These are phyloP conservation scores for Theobroma cacao DNA, from an alignment of 345 rosid species.

Conservation along the genomic window DNA sequence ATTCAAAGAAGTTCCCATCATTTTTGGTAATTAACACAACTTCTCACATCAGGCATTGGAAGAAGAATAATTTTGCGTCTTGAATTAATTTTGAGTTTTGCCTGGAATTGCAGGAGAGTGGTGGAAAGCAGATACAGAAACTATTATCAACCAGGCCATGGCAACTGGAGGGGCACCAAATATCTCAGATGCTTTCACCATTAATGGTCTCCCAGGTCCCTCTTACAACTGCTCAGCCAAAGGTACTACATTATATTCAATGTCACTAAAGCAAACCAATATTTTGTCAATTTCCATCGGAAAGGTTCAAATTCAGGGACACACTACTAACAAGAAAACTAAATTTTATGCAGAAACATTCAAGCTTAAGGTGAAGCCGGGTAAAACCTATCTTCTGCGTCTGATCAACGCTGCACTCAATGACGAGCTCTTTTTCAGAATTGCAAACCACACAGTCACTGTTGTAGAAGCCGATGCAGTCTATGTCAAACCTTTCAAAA, in stretches of 20 bases:
- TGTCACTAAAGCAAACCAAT: too few relatives aligned
- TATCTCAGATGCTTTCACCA: conserved; percentile 50
- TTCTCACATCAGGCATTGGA: neutral
- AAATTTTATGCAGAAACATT: conserved; percentile 40
- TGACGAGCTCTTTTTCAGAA: conserved; percentile 68
- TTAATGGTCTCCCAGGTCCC: conserved; percentile 56
- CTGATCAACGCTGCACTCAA: conserved; percentile 52
- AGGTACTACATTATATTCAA: too few relatives aligned
- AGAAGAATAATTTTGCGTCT: too few relatives aligned
- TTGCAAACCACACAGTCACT: conserved; percentile 63
- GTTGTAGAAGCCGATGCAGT: conserved; percentile 69
- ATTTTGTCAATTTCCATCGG: neutral
- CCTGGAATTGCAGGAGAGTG: conserved; percentile 38
- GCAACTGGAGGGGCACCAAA: conserved; percentile 52
- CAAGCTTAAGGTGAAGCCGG: conserved; percentile 49
- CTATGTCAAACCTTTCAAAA: conserved; percentile 64
- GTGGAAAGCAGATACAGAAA: conserved; percentile 57
- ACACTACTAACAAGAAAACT: neutral
- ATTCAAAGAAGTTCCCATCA: conserved; percentile 41
- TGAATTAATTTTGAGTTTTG: neutral
- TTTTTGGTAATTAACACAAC: conserved; percentile 37
- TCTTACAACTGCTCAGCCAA: conserved; percentile 40
- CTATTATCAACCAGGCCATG: conserved; percentile 44
- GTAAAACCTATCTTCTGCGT: conserved; percentile 47
- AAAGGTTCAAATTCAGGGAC: neutral